phyloP scores from a whole-genome alignment of 805 yeast genomes.

The Diddensiella caesifluorescens region DNA sequence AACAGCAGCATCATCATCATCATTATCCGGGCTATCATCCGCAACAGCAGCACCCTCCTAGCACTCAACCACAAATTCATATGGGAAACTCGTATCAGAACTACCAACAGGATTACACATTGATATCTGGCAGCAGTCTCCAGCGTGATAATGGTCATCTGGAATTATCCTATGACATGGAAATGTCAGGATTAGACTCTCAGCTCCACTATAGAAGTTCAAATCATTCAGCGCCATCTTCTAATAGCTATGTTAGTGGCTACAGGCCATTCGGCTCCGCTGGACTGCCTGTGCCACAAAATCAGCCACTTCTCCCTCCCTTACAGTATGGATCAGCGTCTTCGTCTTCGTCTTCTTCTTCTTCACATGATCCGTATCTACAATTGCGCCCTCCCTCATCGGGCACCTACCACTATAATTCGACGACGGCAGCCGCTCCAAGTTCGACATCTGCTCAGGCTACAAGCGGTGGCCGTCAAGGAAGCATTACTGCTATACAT shows the following conservation, averaged over 20 bases:
- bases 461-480: neutral
- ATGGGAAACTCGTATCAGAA: constrained; percentile 10
- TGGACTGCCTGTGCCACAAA: constrained; percentile 11
- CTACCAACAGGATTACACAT: constrained; percentile 3
- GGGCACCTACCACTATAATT: constrained; percentile 3
- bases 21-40: constrained; percentile 8
- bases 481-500: constrained; percentile 3
- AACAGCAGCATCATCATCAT: constrained; percentile 15
- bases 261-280: constrained; percentile 19
- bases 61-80: constrained; percentile 7
- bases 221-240: no score
- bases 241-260: constrained; percentile 13
- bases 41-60: constrained; percentile 10
- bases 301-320: constrained; percentile 5
- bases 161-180: constrained; percentile 10
- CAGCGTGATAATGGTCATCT: neutral
- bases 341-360: neutral
- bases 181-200: neutral
- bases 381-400: constrained; percentile 5
- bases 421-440: neutral
- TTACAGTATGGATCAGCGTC: constrained; percentile 6
- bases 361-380: constrained; percentile 8
- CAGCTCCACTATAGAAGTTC: neutral
- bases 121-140: neutral
- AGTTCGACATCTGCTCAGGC: neutral